These are phyloP conservation scores for Metschnikowia lunata DNA, from an alignment of 805 yeast genomes.

Conservation along the genomic window DNA sequence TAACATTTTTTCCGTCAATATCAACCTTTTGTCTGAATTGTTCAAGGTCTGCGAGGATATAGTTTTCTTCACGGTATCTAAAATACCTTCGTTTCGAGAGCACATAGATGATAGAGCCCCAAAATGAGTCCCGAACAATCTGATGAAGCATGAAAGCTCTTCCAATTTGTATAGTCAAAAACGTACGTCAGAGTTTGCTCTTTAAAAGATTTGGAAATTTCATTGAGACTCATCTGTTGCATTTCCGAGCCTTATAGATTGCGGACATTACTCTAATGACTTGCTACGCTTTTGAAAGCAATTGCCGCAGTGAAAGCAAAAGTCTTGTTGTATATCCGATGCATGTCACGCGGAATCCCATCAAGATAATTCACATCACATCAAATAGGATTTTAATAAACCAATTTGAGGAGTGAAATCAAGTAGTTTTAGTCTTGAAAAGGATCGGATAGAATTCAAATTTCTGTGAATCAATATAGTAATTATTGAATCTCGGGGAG, in stretches of 20 bases:
- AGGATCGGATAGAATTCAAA: too few species aligned
- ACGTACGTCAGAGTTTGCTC: too few species aligned
- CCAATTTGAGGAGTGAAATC: too few species aligned
- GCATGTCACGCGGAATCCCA: slow-evolving; percentile 1
- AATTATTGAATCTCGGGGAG: too few species aligned
- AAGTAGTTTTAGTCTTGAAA: too few species aligned
- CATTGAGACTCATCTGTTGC: not conserved
- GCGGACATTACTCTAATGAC: not conserved
- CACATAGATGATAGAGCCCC: slow-evolving; percentile 24
- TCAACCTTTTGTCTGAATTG: slow-evolving; percentile 16
- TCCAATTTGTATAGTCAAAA: too few species aligned
- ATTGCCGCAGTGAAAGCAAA: slow-evolving; percentile 5
- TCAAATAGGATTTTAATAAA: too few species aligned
- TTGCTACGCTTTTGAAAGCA: not conserved
- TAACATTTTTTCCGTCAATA: slow-evolving; percentile 9
- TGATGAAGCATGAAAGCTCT: slow-evolving; percentile 5
- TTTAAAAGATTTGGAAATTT: too few species aligned
- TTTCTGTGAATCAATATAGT: too few species aligned
- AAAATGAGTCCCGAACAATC: slow-evolving; percentile 31
- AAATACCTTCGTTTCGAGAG: slow-evolving; percentile 22
- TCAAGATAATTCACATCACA: not conserved
- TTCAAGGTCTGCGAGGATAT: slow-evolving; percentile 28
- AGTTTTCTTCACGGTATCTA: slow-evolving; percentile 25
- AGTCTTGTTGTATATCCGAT: not conserved
- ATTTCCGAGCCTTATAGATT: not conserved